Evolutionary conservation across 1,284 basidiomycete species (phyloP).

Genomic region (Apiotrichum siamense): DNA sequence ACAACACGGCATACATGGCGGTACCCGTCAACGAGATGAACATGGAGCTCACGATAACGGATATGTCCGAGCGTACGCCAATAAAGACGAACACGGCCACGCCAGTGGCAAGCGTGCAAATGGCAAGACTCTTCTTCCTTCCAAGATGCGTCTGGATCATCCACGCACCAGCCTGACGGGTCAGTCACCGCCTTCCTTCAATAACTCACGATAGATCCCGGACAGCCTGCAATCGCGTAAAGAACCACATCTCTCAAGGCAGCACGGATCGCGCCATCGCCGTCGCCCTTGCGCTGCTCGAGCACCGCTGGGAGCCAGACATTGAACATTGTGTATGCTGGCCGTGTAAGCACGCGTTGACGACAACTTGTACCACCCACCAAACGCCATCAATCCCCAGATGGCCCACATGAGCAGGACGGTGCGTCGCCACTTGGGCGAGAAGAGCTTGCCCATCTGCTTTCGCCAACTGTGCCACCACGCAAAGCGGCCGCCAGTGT

Average conservation of each 20-base stretch:
- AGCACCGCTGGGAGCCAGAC: constrained; percentile 88
- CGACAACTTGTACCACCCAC: constrained; percentile 49
- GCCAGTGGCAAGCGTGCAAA: constrained; percentile 74
- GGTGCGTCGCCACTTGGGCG: constrained; percentile 73
- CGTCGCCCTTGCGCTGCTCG: constrained; percentile 47
- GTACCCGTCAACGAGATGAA: constrained; percentile 76
- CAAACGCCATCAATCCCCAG: constrained; percentile 75
- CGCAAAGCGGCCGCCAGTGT: background rate
- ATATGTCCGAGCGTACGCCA: constrained; percentile 56
- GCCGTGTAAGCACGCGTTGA: constrained; percentile 5
- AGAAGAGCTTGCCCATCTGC: constrained; percentile 68
- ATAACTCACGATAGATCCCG: constrained; percentile 67
- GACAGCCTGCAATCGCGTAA: constrained; percentile 68
- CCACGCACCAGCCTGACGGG: constrained; percentile 71
- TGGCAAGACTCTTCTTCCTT: constrained; percentile 66
- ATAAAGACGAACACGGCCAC: constrained; percentile 71
- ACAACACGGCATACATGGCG: constrained; percentile 86
- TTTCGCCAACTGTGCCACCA: constrained; percentile 54
- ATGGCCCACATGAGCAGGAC: constrained; percentile 76
- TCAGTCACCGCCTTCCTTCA: background rate
- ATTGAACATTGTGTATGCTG: constrained; percentile 93
- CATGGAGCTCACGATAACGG: constrained; percentile 69
- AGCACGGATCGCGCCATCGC: constrained; percentile 56
- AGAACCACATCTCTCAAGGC: constrained; percentile 71
- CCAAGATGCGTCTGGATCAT: constrained; percentile 76